phyloP scores from a whole-genome alignment of 192 early-diverging fungal species.

The Endogone sp. region DNA sequence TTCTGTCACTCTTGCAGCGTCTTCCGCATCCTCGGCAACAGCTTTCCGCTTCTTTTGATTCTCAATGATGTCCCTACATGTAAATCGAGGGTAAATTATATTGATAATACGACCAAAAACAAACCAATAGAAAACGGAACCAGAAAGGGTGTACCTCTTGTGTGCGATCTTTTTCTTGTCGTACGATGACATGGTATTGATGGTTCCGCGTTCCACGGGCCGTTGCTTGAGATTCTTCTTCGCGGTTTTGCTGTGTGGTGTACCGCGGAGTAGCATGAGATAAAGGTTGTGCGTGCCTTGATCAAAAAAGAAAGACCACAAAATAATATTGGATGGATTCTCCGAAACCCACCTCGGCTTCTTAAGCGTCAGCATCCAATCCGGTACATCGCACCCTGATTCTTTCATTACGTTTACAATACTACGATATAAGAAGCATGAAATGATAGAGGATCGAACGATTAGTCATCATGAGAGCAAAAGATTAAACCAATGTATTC shows the following conservation, averaged over 20 bases:
- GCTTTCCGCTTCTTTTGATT: conserved; percentile 33
- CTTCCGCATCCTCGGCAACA: not conserved
- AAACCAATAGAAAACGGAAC: conserved; percentile 8
- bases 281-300: conserved; percentile 3
- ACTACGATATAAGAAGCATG: conserved; percentile 19
- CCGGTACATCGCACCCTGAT: conserved; percentile 92
- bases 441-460: not conserved
- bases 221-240: conserved; percentile 69
- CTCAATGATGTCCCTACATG: conserved; percentile 30
- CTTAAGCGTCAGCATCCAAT: conserved; percentile 95
- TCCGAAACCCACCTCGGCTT: conserved; percentile 48
- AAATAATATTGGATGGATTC: not conserved
- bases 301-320: not conserved
- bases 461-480: no score
- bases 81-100: not conserved
- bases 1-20: not conserved
- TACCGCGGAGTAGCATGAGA: conserved; percentile 6
- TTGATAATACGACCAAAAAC: not conserved
- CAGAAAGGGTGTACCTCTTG: conserved; percentile 50
- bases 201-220: conserved; percentile 67
- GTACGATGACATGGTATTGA: conserved; percentile 75
- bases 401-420: conserved; percentile 97
- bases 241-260: conserved; percentile 42
- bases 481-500: no score
- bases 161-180: conserved; percentile 66